These are phyloP conservation scores for Blastomyces emzantsi DNA, from an alignment of 2,329 filamentous ascomycete genomes.

Conservation along the genomic window DNA sequence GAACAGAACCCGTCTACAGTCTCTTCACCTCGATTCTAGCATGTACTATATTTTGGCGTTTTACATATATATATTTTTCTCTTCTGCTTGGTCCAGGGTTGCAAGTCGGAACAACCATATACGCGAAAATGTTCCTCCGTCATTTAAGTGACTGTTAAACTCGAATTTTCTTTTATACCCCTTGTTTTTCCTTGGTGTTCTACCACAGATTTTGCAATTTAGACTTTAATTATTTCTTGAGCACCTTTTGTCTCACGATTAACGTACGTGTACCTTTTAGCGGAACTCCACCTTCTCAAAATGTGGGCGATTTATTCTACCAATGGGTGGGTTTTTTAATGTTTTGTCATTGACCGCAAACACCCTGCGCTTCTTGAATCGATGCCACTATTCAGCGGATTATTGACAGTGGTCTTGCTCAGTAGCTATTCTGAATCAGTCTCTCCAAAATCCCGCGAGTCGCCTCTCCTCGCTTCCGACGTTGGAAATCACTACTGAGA, in stretches of 20 bases:
- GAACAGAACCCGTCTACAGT: not conserved
- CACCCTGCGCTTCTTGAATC: not conserved
- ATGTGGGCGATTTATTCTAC: not conserved
- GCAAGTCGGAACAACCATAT: not conserved
- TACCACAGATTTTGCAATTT: too few relatives aligned
- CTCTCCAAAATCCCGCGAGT: not conserved
- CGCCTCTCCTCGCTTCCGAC: not conserved
- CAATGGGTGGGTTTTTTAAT: too few relatives aligned
- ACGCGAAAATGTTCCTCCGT: not conserved
- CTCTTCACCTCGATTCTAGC: not conserved
- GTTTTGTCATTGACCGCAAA: not conserved
- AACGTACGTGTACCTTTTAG: too few relatives aligned
- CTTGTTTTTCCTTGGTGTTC: not conserved
- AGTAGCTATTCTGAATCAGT: not conserved
- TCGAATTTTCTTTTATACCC: not conserved
- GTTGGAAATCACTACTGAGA: too few relatives aligned
- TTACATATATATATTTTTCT: not conserved
- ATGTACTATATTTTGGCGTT: not conserved
- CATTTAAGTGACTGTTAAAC: not conserved
- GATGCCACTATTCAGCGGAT: not conserved
- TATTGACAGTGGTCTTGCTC: not conserved
- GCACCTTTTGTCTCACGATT: not conserved
- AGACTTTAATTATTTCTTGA: not conserved
- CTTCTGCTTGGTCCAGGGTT: not conserved
- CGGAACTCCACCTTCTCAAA: not conserved